A percentile compares a stretch with the other conserved stretches of the same genome.
phyloP scores from a whole-genome alignment of 163 green algal genomes.

The Scenedesmus sp. region DNA sequence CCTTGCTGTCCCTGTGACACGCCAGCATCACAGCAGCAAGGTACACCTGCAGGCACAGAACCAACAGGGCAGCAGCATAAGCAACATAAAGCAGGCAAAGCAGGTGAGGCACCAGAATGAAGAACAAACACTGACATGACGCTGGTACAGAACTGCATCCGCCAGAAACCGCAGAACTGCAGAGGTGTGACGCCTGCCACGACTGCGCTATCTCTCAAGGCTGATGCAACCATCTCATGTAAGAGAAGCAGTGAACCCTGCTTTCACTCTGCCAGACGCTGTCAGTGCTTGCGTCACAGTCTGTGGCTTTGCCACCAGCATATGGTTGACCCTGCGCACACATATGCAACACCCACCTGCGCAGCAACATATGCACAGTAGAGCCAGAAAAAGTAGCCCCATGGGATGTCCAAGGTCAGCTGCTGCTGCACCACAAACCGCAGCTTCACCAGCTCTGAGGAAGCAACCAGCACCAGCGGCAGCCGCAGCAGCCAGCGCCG shows the following conservation, averaged over 20 bases:
- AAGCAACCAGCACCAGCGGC: constrained; percentile 71
- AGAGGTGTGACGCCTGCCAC: no score
- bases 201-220: no score
- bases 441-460: constrained; percentile 74
- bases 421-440: constrained; percentile 73
- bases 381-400: constrained; percentile 74
- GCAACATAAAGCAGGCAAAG: no score
- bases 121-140: neutral
- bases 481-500: constrained; percentile 69
- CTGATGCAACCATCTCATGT: no score
- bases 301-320: no score
- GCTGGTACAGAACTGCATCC: neutral
- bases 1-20: neutral
- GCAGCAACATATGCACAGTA: constrained; percentile 62
- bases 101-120: neutral
- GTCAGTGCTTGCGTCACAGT: no score
- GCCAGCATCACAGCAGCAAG: constrained; percentile 43
- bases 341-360: constrained; percentile 46
- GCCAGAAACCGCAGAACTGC: no score
- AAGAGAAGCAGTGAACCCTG: no score
- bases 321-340: neutral
- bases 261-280: no score
- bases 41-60: constrained; percentile 47
- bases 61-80: neutral
- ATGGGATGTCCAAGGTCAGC: constrained; percentile 39